Conservation (phyloP, 73 alveolate species). For the Paraurostyla sp. region DNA sequence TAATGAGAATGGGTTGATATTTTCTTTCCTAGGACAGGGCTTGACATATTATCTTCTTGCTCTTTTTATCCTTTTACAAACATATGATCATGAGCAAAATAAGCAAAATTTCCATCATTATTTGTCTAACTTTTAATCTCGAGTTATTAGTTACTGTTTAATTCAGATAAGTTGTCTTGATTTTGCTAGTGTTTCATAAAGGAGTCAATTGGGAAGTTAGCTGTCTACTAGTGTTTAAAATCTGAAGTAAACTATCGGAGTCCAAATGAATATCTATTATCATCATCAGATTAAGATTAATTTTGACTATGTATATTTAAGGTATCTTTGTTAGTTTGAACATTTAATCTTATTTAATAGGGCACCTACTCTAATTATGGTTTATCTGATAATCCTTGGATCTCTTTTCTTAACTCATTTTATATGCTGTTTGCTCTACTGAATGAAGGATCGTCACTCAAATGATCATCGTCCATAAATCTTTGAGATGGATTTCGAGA, state of each 20-base stretch:
- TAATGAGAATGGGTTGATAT: background rate
- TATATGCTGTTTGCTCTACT: background rate
- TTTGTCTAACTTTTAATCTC: background rate
- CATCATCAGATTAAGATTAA: background rate
- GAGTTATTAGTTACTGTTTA: background rate
- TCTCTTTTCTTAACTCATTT: conserved; percentile 7
- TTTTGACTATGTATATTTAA: background rate
- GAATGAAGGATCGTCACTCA: conserved; percentile 5
- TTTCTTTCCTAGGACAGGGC: conserved; percentile 27
- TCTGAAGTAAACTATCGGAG: background rate
- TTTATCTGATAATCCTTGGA: conserved; percentile 14
- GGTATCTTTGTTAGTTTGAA: background rate
- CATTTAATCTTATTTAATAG: background rate
- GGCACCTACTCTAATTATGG: background rate
- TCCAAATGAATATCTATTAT: background rate
- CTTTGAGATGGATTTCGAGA: background rate
- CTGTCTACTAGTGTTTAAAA: conserved; percentile 3
- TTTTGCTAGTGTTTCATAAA: conserved; percentile 12
- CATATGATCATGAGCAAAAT: background rate
- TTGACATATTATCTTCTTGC: conserved; percentile 1
- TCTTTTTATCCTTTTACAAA: background rate
- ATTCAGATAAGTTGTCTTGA: background rate
- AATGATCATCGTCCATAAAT: background rate
- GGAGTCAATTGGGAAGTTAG: conserved; percentile 9
- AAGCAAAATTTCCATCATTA: background rate